Percentiles rank a stretch among this genome's conserved stretches.
Conservation (phyloP, 371 early-diverging fungal genomes). For the Synchytrium microbalum region DNA sequence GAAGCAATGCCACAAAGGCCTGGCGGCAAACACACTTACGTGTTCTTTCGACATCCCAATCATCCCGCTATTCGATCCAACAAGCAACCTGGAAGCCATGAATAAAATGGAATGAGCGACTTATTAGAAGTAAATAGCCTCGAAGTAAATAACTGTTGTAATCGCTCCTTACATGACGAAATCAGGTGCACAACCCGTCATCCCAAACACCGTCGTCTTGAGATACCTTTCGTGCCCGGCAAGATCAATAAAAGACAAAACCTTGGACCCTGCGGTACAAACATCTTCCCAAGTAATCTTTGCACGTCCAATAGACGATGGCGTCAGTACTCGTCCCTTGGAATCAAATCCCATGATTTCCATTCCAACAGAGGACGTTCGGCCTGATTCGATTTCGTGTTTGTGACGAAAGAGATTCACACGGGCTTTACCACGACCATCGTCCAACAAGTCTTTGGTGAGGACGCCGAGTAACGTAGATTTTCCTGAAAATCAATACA, state of each 20-base stretch:
- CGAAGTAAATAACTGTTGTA: no score
- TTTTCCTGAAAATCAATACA: constrained; percentile 49
- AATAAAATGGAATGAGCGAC: no score
- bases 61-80: no score
- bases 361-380: constrained; percentile 85
- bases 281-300: constrained; percentile 78
- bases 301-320: constrained; percentile 48
- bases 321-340: constrained; percentile 53
- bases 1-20: no score
- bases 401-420: constrained; percentile 83
- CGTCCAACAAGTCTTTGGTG: constrained; percentile 82
- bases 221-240: no score
- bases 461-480: constrained; percentile 84
- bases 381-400: constrained; percentile 86
- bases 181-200: no score
- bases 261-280: constrained; percentile 62
- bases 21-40: no score
- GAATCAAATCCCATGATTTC: constrained; percentile 84
- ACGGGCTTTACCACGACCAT: constrained; percentile 88
- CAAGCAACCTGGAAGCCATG: no score
- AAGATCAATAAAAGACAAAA: constrained; percentile 10
- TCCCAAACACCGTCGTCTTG: no score
- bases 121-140: no score
- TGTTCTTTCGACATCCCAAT: no score
- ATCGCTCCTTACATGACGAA: no score